Percentiles rank a stretch among this genome's conserved stretches.
Evolutionary conservation across 2,329 filamentous ascomycete genomes (phyloP).

Genomic region (Fusarium succisae): DNA sequence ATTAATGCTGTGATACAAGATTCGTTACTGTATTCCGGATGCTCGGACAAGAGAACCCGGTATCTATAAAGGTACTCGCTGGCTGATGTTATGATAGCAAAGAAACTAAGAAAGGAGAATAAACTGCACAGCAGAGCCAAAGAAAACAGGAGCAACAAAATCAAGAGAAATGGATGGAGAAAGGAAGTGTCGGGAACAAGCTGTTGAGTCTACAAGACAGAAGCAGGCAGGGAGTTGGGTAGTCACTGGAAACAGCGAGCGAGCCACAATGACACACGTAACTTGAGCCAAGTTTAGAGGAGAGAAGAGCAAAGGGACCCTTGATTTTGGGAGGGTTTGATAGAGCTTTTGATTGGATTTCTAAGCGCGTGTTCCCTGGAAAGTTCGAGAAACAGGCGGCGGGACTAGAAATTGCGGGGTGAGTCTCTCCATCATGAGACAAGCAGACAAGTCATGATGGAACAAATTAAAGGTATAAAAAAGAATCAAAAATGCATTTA

Average conservation of each 20-base stretch:
- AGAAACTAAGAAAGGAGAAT: not conserved
- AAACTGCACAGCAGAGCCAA: not conserved
- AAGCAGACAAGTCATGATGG: slow-evolving; percentile 11
- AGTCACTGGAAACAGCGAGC: not conserved
- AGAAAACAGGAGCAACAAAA: not conserved
- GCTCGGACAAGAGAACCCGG: not conserved
- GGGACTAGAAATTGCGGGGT: slow-evolving; percentile 22
- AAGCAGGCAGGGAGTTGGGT: not conserved
- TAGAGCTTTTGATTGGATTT: slow-evolving; percentile 41
- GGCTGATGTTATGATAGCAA: not conserved
- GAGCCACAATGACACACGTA: slow-evolving; percentile 8
- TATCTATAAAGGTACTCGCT: not conserved
- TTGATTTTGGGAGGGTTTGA: not conserved
- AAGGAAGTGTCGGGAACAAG: too few species aligned
- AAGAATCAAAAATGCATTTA: not conserved
- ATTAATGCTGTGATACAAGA: not conserved
- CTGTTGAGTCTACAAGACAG: not conserved
- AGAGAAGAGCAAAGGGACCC: slow-evolving; percentile 8
- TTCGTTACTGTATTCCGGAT: not conserved
- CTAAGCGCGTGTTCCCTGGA: slow-evolving; percentile 42
- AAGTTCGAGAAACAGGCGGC: slow-evolving; percentile 40
- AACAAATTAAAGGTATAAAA: too few species aligned
- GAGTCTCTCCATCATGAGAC: slow-evolving; percentile 17
- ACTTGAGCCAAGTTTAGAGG: not conserved
- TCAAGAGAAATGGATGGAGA: not conserved